A percentile compares a stretch with the other conserved stretches of the same genome.
Conservation (phyloP, 2,329 filamentous ascomycete genomes). For the Alternaria burnsii region DNA sequence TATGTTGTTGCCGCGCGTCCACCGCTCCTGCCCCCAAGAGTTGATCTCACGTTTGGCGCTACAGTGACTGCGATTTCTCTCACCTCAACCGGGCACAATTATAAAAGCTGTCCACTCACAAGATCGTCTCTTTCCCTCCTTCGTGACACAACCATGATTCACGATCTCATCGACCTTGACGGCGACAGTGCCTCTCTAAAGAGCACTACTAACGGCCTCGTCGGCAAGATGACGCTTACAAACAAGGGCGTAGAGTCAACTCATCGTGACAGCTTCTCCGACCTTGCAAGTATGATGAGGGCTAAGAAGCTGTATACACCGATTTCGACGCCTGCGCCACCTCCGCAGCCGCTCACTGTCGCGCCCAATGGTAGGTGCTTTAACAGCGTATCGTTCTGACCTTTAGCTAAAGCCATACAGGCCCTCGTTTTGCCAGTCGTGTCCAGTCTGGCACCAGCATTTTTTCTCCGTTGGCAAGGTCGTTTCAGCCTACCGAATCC, state of each 20-base stretch:
- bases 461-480: slow-evolving; percentile 12
- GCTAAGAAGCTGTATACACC: slow-evolving; percentile 26
- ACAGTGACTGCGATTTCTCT: slow-evolving; percentile 13
- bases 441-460: slow-evolving; percentile 1
- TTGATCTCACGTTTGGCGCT: slow-evolving; percentile 13
- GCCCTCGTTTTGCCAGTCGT: slow-evolving; percentile 8
- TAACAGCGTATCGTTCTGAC: not conserved
- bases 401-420: slow-evolving; percentile 12
- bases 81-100: slow-evolving; percentile 1
- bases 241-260: not conserved
- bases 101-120: not conserved
- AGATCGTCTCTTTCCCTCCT: not conserved
- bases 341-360: not conserved
- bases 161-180: slow-evolving; percentile 23
- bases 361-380: slow-evolving; percentile 11
- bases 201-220: not conserved
- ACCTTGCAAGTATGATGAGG: slow-evolving; percentile 27
- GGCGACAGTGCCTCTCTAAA: not conserved
- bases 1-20: not conserved
- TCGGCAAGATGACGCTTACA: not conserved
- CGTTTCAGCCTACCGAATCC: slow-evolving; percentile 7
- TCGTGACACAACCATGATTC: not conserved
- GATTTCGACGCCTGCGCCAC: not conserved
- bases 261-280: slow-evolving; percentile 29
- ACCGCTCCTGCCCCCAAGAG: not conserved